Base-by-base conservation (phyloP, 345 rosid species). In the Euclidium syriacum region DNA sequence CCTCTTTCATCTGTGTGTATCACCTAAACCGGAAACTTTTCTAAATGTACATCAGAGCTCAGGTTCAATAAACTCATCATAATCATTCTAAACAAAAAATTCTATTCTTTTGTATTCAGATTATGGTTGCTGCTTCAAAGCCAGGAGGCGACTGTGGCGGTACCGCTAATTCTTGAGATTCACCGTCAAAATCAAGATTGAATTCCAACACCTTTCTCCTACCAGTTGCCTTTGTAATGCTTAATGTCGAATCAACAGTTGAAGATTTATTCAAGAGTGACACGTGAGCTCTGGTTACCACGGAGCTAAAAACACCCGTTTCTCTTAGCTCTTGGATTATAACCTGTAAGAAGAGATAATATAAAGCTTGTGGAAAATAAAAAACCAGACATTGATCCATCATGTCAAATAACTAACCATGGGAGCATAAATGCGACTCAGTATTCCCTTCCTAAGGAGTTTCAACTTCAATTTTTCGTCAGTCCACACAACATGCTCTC, bases 281-380 rank as follows among this genome's bases (percentile, higher is more conserved):
- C 50, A 14, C 44, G 43, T 65, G 68, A 52, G 70, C 71, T 57
- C 53, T 12, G 34, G 80, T 58, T 63, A 90, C 76, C 19, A 80
- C 83, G 1, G 85, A 75, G 65, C 72, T 73, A 58, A 81, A 87
- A 35, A 84, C 77, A 42, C 96, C 97, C 8, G 97, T 74, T 67
- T 94, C 97, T 62, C 82, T 73, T 20, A 94, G 81, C 64, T 78
- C 90, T 81, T 87, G 96, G 62, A 80, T 72, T 59, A 90, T 81
- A 40, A 71, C 87, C 99, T 94, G 85, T 7, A 33, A 38, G 24
- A 33, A 38, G 24, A 39, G 22, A 38, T 26, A 46, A 39, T 14
- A n/a, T n/a, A n/a, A n/a, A 34, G 42, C 16, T 55, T 26, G 42
- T 19, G 12, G 15, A 36, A n/a, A 41, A 54, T 19, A 10, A 12